Evolutionary conservation across 495 filamentous ascomycete species (phyloP).

Genomic region (Alectoria sarmentosa): DNA sequence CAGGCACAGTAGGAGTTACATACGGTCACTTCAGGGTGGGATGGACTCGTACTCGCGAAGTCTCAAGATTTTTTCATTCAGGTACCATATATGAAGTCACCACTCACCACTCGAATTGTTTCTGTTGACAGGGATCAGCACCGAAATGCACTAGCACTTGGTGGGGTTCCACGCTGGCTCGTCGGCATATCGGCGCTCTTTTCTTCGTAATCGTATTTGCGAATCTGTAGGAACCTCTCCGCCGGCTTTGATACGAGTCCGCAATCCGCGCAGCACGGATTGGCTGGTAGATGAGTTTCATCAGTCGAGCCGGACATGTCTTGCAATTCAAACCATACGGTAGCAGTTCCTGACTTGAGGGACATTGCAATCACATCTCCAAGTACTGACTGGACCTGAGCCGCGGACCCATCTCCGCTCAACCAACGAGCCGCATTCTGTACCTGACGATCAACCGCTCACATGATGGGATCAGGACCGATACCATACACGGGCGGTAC

Average conservation of each 20-base stretch:
- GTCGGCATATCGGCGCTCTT: conserved; percentile 11
- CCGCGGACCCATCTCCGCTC: conserved; percentile 8
- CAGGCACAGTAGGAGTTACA: background rate
- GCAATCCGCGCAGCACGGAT: background rate
- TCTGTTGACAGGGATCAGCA: conserved; percentile 7
- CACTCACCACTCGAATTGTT: background rate
- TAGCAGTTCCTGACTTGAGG: background rate
- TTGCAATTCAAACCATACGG: background rate
- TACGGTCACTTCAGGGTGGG: background rate
- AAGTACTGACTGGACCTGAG: background rate
- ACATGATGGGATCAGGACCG: background rate
- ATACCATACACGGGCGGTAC: background rate
- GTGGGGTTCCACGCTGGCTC: background rate
- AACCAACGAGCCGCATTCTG: conserved; percentile 9
- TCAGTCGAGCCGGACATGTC: background rate
- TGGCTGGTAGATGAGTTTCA: background rate
- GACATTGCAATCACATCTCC: background rate
- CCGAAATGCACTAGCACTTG: conserved; percentile 11
- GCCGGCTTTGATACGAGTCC: background rate
- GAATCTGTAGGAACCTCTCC: background rate
- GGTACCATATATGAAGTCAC: conserved; percentile 16
- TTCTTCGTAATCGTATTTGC: conserved; percentile 14
- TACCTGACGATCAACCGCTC: conserved; percentile 14
- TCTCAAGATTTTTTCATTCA: background rate
- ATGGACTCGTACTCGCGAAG: conserved; percentile 10